Evolutionary conservation across 2,329 filamentous ascomycete genomes (phyloP), one percentile per base, ranked within the genome.

Genomic region (Diaporthe australafricana): DNA sequence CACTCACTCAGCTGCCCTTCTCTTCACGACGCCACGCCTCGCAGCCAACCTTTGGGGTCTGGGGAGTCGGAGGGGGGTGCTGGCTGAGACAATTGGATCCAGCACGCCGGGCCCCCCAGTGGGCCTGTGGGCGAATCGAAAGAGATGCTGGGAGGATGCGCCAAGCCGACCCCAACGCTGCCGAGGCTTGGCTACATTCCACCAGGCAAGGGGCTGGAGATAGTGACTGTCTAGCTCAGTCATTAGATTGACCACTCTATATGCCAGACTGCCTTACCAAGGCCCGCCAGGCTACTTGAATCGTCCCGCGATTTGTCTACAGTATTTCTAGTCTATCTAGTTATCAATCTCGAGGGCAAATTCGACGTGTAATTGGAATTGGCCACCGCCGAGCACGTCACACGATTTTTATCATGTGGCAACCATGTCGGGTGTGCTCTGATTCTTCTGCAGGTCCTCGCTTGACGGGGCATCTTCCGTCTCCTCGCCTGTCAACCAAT

Each of bases 171-270:
- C 60, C 60, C 30, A 50, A 50, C 45, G n/a, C 60, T 65, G 60
- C 60, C 60, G 60, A 65, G 60, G 42, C 60, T 65, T 65, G 60
- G 60, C 60, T 65, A 48, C 42, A 38, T 48, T 35, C 42, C 27
- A 20, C 60, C n/a, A 50, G n/a, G 14, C 45, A 50, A 50, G 60
- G 42, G 60, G 45, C 30, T 25, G 60, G n/a, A 65, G 60, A 65
- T 65, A 65, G 60, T 65, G 60, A 65, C 60, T 38, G 60, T 65
- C 60, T 65, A 50, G 30, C 42, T 50, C 60, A 35, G 60, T 65
- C 30, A 65, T 50, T 65, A 32, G 30, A 65, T 65, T 38, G 14
- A 65, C 45, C 38, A 65, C 30, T 35, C 57, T 32, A 35, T 48
- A 63, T 25, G 32, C 57, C 57, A 63, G 57, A 48, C 57, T 63